Base-by-base conservation (phyloP, 1,284 basidiomycete species). In the Fomitopsis schrenkii region DNA sequence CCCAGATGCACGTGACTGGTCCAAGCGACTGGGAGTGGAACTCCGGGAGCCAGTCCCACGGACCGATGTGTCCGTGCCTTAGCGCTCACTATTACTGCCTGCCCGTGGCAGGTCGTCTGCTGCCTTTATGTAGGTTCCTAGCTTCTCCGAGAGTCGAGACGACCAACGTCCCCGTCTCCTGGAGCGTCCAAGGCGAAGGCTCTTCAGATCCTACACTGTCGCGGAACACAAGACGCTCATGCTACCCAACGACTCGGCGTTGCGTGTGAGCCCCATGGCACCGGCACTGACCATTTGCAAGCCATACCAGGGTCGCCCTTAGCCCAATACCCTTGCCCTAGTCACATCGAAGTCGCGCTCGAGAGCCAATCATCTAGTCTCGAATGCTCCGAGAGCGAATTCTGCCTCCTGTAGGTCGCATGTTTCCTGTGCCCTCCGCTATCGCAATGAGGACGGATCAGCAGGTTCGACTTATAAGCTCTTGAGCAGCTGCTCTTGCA, bases 361-460 rank as follows among this genome's bases (percentile, higher is more conserved):
- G 14, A 40, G 56, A 48, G 52, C 52, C 52, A 38, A 54, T 48
- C 30, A 46, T 35, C 10, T 46, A 35, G 41, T 19, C 41, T 53
- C n/a, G 52, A 40, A 28, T 41, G 40, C 46, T 54, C 33, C 40
- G 22, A 14, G 38, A 26, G 26, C 10, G 48, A 30, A 36, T 22
- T 33, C 52, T n/a, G 28, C 55, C 55, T 46, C 55, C 53, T 54
- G 55, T n/a, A 56, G 36, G 56, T 55, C 59, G 59, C 62, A 61
- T 59, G 63, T 50, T 44, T 44, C 35, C 60, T 57, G 33, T 28
- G 50, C 57, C 60, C 63, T 40, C 63, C 12, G 55, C 35, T 46
- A 52, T 40, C 55, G 38, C 12, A 55, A 30, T 26, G 14, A 17
- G 28, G 28, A 50, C 28, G 48, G 48, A 54, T 54, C 52, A 54